phyloP scores from a whole-genome alignment of 768 basidiomycete species.

The Tylopilus balloui region DNA sequence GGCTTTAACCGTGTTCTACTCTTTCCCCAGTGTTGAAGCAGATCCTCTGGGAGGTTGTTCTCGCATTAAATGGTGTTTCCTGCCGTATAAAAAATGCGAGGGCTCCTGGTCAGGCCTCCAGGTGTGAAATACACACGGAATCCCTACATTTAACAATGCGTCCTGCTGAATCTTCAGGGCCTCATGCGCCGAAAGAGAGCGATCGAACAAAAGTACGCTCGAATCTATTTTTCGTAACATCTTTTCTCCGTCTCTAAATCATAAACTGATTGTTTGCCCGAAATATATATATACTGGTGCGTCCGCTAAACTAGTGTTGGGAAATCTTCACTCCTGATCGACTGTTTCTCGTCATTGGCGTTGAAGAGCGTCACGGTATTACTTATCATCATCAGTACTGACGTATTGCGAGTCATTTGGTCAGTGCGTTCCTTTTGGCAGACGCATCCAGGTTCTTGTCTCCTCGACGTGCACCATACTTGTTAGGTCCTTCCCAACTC shows the following conservation, averaged over 20 bases:
- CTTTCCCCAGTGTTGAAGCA: not conserved
- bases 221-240: not conserved
- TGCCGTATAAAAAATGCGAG: not conserved
- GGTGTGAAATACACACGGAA: not conserved
- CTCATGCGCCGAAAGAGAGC: not conserved
- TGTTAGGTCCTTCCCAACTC: not conserved
- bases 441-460: not conserved
- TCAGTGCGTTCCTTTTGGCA: not conserved
- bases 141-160: not conserved
- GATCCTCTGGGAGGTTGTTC: not conserved
- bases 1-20: not conserved
- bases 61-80: conserved; percentile 8
- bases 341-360: not conserved
- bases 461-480: not conserved
- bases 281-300: conserved; percentile 3
- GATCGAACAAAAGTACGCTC: not conserved
- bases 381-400: not conserved
- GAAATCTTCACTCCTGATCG: not conserved
- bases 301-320: not conserved
- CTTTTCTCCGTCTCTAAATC: too few relatives aligned
- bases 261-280: not conserved
- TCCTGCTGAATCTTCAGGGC: not conserved
- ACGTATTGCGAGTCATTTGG: not conserved
- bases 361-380: not conserved
- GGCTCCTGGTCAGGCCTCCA: not conserved